These are phyloP conservation scores for Citrus reticulata DNA, from an alignment of 345 rosid genomes.

Conservation along the genomic window DNA sequence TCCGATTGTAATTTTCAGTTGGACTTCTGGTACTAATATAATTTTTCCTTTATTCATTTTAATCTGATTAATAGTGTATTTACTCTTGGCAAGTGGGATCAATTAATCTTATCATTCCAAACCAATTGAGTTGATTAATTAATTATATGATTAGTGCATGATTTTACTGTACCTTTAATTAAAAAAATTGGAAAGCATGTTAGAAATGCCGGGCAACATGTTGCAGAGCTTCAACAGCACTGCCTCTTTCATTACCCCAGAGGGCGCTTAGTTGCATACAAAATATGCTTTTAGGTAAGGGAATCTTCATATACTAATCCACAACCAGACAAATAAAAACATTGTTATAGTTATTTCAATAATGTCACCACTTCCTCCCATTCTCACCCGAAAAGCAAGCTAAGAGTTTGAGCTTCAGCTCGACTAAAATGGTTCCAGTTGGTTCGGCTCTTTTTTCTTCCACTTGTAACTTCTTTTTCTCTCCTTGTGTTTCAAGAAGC, in stretches of 20 bases:
- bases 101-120: background rate
- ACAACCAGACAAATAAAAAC: background rate
- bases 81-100: background rate
- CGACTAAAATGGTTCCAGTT: conserved; percentile 20
- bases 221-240: background rate
- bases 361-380: background rate
- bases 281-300: background rate
- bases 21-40: too few relatives aligned
- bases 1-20: too few relatives aligned
- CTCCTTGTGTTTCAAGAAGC: background rate
- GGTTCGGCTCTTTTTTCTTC: background rate
- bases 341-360: background rate
- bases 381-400: background rate
- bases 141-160: background rate
- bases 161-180: background rate
- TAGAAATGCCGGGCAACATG: background rate
- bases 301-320: background rate
- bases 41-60: too few relatives aligned
- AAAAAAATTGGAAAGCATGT: background rate
- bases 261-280: background rate
- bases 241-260: background rate
- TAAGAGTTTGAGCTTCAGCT: background rate
- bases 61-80: too few relatives aligned
- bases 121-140: background rate
- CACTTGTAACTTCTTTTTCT: background rate